Conservation (phyloP, 2,329 filamentous ascomycete genomes). For the Hypomyces rosellus region DNA sequence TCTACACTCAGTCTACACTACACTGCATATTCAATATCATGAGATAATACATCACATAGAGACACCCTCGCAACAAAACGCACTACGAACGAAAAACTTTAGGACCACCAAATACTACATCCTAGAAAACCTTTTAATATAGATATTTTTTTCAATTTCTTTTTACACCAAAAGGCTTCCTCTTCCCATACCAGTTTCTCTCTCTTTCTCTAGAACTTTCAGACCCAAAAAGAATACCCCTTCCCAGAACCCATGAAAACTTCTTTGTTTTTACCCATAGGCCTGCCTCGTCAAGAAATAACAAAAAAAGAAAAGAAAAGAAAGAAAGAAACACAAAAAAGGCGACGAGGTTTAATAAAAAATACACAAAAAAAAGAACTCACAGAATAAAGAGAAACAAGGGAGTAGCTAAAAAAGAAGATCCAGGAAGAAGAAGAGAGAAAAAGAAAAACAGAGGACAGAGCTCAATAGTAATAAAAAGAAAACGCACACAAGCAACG, state of each 20-base stretch:
- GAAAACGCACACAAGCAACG: conserved; percentile 9
- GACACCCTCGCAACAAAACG: too few relatives aligned
- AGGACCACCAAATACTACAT: neutral
- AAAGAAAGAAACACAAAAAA: too few relatives aligned
- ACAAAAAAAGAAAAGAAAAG: neutral
- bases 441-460: conserved; percentile 3
- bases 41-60: too few relatives aligned
- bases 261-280: neutral
- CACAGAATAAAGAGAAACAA: conserved; percentile 1
- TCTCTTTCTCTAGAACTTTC: neutral
- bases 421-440: conserved; percentile 3
- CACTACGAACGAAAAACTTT: too few relatives aligned
- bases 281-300: conserved; percentile 6
- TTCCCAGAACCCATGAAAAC: neutral
- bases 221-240: neutral
- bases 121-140: neutral
- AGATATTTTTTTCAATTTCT: neutral
- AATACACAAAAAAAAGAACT: conserved; percentile 9
- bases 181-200: too few relatives aligned
- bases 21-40: too few relatives aligned
- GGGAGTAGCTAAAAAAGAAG: conserved; percentile 10
- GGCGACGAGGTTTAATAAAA: neutral
- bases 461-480: neutral
- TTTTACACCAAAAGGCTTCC: conserved; percentile 3
- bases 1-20: too few relatives aligned